Conservation (phyloP, 2,329 filamentous ascomycete genomes). For the Ascochyta pisi region DNA sequence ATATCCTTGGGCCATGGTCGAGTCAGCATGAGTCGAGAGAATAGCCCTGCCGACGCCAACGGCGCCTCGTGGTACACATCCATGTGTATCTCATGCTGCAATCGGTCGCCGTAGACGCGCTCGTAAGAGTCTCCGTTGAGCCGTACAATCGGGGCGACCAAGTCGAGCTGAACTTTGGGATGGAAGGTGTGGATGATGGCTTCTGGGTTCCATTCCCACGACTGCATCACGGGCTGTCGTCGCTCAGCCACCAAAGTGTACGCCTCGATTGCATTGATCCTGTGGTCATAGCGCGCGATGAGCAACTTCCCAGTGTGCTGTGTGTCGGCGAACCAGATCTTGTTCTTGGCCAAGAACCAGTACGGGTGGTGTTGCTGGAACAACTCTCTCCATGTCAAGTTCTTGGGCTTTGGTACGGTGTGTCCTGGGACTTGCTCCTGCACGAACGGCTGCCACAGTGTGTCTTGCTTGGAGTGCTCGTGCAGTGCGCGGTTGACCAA, state of each 20-base stretch:
- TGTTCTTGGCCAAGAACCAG: conserved; percentile 83
- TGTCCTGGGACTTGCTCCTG: conserved; percentile 67
- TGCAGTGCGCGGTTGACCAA: conserved; percentile 67
- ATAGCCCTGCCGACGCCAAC: conserved; percentile 53
- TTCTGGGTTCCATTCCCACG: conserved; percentile 69
- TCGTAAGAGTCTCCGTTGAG: conserved; percentile 46
- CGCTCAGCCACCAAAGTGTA: conserved; percentile 76
- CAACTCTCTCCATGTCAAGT: conserved; percentile 72
- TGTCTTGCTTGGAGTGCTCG: conserved; percentile 67
- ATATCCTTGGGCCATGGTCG: conserved; percentile 55
- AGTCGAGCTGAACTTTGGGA: conserved; percentile 72
- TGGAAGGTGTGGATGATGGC: conserved; percentile 77
- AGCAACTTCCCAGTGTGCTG: conserved; percentile 77
- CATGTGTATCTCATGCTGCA: conserved; percentile 61
- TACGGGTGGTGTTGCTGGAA: conserved; percentile 77
- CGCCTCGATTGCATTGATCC: conserved; percentile 77
- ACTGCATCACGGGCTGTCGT: conserved; percentile 60
- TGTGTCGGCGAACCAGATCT: conserved; percentile 84
- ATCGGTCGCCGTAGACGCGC: conserved; percentile 46
- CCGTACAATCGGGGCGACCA: conserved; percentile 71
- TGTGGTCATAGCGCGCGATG: conserved; percentile 76
- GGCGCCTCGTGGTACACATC: conserved; percentile 37
- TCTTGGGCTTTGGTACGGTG: conserved; percentile 53
- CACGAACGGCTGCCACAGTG: conserved; percentile 74
- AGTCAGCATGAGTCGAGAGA: conserved; percentile 73